A percentile compares a stretch with the other conserved stretches of the same genome.
Evolutionary conservation across 805 yeast species (phyloP).

Genomic region (Metschnikowia hibisci): DNA sequence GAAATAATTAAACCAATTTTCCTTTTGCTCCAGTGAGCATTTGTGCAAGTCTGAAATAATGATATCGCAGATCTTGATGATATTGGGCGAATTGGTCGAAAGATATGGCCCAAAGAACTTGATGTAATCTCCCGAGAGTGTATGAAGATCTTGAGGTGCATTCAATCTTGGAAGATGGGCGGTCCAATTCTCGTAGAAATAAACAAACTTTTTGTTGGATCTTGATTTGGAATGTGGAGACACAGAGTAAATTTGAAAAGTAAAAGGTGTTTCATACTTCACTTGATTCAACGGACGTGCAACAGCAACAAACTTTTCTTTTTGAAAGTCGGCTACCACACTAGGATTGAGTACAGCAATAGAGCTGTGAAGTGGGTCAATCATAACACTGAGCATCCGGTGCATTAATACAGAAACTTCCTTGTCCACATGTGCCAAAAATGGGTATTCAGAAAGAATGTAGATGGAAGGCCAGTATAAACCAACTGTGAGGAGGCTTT

Average conservation of each 20-base stretch:
- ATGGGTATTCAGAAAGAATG: slow-evolving; percentile 60
- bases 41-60: slow-evolving; percentile 37
- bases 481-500: slow-evolving; percentile 55
- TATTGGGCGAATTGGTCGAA: slow-evolving; percentile 43
- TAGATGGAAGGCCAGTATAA: slow-evolving; percentile 58
- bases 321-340: slow-evolving; percentile 22
- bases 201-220: slow-evolving; percentile 24
- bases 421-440: slow-evolving; percentile 50
- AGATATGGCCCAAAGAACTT: slow-evolving; percentile 54
- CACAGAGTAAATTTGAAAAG: slow-evolving; percentile 23
- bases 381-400: slow-evolving; percentile 44
- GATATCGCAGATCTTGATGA: slow-evolving; percentile 61
- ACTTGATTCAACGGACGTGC: slow-evolving; percentile 27
- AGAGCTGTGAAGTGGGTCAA: slow-evolving; percentile 45
- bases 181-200: slow-evolving; percentile 52
- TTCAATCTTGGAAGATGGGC: slow-evolving; percentile 34
- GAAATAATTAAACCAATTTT: slow-evolving; percentile 53
- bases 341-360: slow-evolving; percentile 19
- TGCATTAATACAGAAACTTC: slow-evolving; percentile 46
- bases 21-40: slow-evolving; percentile 13
- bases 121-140: slow-evolving; percentile 47
- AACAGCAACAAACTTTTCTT: slow-evolving; percentile 21
- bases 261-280: slow-evolving; percentile 22
- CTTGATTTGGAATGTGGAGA: slow-evolving; percentile 26
- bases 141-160: slow-evolving; percentile 42